These are phyloP conservation scores for Alternaria solani DNA, from an alignment of 2,329 filamentous ascomycete species.

Conservation along the genomic window DNA sequence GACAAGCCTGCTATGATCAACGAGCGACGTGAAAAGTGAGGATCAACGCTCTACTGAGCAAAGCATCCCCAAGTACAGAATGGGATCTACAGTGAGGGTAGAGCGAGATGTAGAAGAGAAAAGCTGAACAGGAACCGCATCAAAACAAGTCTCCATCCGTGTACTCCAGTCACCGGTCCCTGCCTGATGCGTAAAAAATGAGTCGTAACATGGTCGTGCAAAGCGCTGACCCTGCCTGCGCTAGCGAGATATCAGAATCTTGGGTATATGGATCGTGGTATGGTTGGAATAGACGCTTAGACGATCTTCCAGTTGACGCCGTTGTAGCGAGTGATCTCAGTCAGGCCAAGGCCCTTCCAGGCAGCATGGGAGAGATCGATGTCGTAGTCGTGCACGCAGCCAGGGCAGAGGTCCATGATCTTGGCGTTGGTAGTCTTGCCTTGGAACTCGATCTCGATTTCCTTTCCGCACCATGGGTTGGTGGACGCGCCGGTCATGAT, in stretches of 20 bases:
- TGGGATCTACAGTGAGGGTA: constrained; percentile 20
- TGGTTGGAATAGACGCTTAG: constrained; percentile 31
- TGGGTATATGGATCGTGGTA: constrained; percentile 41
- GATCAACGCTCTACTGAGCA: constrained; percentile 1
- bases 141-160: constrained; percentile 23
- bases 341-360: constrained; percentile 38
- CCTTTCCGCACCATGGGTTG: constrained; percentile 48
- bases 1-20: constrained; percentile 16
- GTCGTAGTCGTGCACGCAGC: constrained; percentile 36
- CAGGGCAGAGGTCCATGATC: constrained; percentile 48
- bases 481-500: constrained; percentile 39
- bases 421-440: constrained; percentile 38
- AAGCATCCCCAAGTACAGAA: constrained; percentile 33
- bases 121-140: constrained; percentile 19
- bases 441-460: constrained; percentile 42
- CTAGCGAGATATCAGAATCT: constrained; percentile 42
- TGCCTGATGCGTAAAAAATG: constrained; percentile 36
- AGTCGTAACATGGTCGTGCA: constrained; percentile 48
- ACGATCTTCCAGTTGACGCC: constrained; percentile 36
- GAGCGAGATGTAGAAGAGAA: constrained; percentile 19
- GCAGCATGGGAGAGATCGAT: constrained; percentile 44
- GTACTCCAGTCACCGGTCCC: constrained; percentile 29
- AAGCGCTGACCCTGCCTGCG: constrained; percentile 53
- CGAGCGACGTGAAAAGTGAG: constrained; percentile 42
- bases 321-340: constrained; percentile 34